Evolutionary conservation across 306 rosid genomes (phyloP), one percentile per base, ranked within the genome.

Genomic region (Quercus ilex): DNA sequence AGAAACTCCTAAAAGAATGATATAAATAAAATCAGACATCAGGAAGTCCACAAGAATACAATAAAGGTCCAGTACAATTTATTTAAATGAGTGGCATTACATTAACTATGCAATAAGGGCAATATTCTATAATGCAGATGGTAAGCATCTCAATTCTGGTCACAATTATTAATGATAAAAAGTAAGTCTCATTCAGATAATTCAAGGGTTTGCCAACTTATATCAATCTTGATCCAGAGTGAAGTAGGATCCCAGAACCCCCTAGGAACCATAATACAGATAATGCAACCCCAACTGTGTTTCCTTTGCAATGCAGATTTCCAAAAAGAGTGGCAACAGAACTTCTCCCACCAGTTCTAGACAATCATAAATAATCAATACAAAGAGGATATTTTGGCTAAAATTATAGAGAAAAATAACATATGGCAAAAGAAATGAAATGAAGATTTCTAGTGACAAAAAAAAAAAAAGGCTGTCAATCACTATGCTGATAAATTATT

Each of bases 71-170:
- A 13, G 4, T 14, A 63, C 53, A 63, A 26, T 14, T 63, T 63
- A 28, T 63, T 63, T 59, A 6, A 15, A 26, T 31, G 11, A 25
- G 69, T 60, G 31, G 46, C 59, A 63, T 33, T 71, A 69, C 33
- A 55, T 77, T 38, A 25, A 53, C 53, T 46, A 69, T 56, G 21
- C 62, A 10, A 71, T 74, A 62, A 70, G 79, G 8, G 43, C 15
- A 78, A 77, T 30, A 63, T 26, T 19, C 53, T 83, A 60, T 35
- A 60, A 46, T 60, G 76, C 25, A 63, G n/a, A 63, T 59, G 21
- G 28, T 59, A 59, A 73, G 21, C 78, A 62, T 58, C 75, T 78
- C 60, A 65, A 59, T 35, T 20, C 69, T 64, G 78, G 19, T 55
- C 7, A 67, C 35, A 82, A 74, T 75, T 75, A 15, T 28, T 65